These are phyloP conservation scores for fission yeast (Schizosaccharomyces pombe) DNA, from an alignment of 805 yeast species.

Conservation along the genomic window DNA sequence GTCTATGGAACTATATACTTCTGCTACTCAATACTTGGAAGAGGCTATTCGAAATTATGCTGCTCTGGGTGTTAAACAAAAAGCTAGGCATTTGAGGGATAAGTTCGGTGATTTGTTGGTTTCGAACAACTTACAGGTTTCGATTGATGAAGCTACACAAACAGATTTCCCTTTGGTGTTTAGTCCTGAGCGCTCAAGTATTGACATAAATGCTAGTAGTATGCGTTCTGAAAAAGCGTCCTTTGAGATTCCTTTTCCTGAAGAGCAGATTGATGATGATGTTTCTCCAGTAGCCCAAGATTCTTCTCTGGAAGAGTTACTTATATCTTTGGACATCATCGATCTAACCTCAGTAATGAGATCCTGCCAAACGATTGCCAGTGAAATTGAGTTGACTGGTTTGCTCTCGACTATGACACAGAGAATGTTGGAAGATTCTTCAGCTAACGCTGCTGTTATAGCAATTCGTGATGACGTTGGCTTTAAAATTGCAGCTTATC, in stretches of 20 bases:
- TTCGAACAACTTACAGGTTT: not conserved
- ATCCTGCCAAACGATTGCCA: conserved; percentile 10
- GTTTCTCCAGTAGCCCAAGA: not conserved
- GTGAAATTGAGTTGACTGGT: conserved; percentile 10
- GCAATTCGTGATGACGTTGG: conserved; percentile 8
- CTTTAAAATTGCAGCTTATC: conserved; percentile 9
- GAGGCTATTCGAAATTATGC: not conserved
- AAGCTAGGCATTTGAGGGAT: not conserved
- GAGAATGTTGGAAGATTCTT: conserved; percentile 10
- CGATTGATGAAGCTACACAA: not conserved
- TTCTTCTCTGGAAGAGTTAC: not conserved
- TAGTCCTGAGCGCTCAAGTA: not conserved
- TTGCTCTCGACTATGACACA: conserved; percentile 10
- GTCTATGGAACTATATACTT: no score
- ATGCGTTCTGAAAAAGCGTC: not conserved
- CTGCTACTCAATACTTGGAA: not conserved
- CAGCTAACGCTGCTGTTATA: conserved; percentile 10
- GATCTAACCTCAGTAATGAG: conserved; percentile 11
- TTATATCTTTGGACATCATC: conserved; percentile 9
- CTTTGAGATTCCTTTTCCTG: not conserved
- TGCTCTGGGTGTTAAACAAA: not conserved
- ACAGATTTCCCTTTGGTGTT: not conserved
- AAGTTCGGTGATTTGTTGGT: not conserved
- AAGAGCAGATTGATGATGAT: not conserved
- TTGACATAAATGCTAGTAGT: not conserved